A percentile compares a stretch with the other conserved stretches of the same genome.
Conservation (phyloP, 148 eudicot genomes). For the Camellia granthamiana region DNA sequence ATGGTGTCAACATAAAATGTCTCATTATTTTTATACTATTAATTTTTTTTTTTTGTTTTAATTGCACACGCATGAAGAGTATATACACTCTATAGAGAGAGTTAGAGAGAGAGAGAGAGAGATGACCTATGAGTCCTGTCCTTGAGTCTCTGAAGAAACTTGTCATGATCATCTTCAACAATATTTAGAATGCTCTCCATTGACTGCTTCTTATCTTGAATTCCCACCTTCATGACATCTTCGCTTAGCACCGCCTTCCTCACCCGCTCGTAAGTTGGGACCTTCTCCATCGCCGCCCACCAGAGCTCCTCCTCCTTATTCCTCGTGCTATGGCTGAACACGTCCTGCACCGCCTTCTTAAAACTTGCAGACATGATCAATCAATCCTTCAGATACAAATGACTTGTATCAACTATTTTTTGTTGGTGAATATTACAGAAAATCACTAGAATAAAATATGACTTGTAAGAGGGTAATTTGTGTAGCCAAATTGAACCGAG, state of each 20-base stretch:
- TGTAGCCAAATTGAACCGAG: too few relatives aligned
- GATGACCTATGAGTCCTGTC: conserved; percentile 38
- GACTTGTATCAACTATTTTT: too few relatives aligned
- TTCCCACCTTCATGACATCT: conserved; percentile 37
- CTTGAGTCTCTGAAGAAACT: conserved; percentile 39
- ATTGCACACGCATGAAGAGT: neutral
- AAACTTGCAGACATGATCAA: conserved; percentile 5
- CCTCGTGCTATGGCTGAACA: conserved; percentile 18
- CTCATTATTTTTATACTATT: too few relatives aligned
- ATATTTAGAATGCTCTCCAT: conserved; percentile 40
- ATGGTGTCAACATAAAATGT: too few relatives aligned
- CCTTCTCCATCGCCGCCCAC: conserved; percentile 73
- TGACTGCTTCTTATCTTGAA: conserved; percentile 41
- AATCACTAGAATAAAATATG: neutral
- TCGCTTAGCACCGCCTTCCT: conserved; percentile 51
- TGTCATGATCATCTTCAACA: conserved; percentile 53
- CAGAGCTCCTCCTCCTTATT: conserved; percentile 51
- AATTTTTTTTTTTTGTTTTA: too few relatives aligned
- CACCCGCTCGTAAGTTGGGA: conserved; percentile 53
- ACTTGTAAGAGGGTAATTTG: too few relatives aligned
- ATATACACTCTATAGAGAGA: neutral
- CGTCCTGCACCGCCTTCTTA: conserved; percentile 17
- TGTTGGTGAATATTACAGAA: neutral
- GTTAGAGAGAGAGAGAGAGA: neutral
- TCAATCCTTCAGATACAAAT: neutral